Evolutionary conservation across 768 basidiomycete species (phyloP).

Genomic region (Collybia mongolica): DNA sequence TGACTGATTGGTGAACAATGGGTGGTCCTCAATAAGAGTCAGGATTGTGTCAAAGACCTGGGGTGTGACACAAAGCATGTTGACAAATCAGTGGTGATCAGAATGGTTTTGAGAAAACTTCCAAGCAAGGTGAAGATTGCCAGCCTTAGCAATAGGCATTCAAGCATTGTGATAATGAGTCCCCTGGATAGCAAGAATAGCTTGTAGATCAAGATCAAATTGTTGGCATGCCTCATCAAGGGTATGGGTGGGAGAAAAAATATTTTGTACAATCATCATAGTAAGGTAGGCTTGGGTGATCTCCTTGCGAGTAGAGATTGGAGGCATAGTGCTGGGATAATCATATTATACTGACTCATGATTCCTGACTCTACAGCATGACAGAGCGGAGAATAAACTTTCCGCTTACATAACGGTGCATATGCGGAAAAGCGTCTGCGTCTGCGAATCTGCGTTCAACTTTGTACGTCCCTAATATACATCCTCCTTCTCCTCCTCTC

Average conservation of each 20-base stretch:
- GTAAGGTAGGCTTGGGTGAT: background rate
- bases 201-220: background rate
- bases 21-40: background rate
- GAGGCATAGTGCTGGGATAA: background rate
- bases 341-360: too few species aligned
- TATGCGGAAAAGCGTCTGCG: slow-evolving; percentile 3
- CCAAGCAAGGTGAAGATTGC: slow-evolving; percentile 1
- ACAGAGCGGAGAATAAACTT: too few species aligned
- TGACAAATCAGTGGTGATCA: slow-evolving; percentile 11
- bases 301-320: background rate
- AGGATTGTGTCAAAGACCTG: slow-evolving; percentile 6
- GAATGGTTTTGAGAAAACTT: slow-evolving; percentile 10
- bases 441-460: too few species aligned
- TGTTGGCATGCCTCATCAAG: background rate
- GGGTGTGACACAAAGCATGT: slow-evolving; percentile 12
- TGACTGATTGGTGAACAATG: slow-evolving; percentile 18
- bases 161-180: background rate
- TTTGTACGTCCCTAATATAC: too few species aligned
- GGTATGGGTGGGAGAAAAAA: background rate
- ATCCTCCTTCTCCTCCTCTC: too few species aligned
- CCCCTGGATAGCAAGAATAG: background rate
- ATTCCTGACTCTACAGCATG: too few species aligned
- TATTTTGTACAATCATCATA: background rate
- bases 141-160: background rate
- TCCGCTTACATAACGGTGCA: too few species aligned